Base-by-base conservation (phyloP, 2,329 filamentous ascomycete species). In the Aureobasidium sp. region DNA sequence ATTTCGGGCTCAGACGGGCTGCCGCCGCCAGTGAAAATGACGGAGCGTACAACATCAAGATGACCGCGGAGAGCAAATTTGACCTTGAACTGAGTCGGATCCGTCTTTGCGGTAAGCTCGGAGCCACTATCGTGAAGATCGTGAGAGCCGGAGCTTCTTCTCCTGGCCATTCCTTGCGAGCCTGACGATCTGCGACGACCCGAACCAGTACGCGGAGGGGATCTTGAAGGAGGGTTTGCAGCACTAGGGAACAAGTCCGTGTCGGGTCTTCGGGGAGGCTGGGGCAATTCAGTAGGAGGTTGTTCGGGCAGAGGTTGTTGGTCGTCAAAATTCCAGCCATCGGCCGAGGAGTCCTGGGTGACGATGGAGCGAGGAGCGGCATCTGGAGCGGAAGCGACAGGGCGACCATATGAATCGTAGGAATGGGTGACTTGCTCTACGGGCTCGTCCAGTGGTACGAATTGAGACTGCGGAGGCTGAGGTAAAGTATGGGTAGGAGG, bases 1-100 rank as follows among this genome's bases (percentile, higher is more conserved):
- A 99, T 93, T 74, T 99, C 94, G 1, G 94, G 94, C 72, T 99
- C 94, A 3, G 90, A 91, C 3, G 92, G 92, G 70, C 91, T 97
- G 64, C 94, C 94, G 45, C 94, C 94, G 29, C 94, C 94, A 1
- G 92, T 97, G 76, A 99, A 99, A 65, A 97, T 96, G 63, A 97
- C 90, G 1, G 91, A 91, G 44, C 94, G 87, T 5, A 99, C 91
- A 3, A 95, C 92, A 72, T 97, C 91, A 2, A 99, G 82, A 73
- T 99, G 94, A 1, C 94, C 94, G 55, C 93, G 84, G 5, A 99
- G 81, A 5, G 91, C 93, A 71, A 96, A 97, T 55, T 91, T 85
- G 62, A 97, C 87, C 74, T 95, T 97, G 78, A 99, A 97, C 67
- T 83, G 91, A 16, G 85, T 83, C 29, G 80, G 83, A 64, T 97